phyloP scores from a whole-genome alignment of 2,329 filamentous ascomycete species.

The Ophiostoma triangulosporum region DNA sequence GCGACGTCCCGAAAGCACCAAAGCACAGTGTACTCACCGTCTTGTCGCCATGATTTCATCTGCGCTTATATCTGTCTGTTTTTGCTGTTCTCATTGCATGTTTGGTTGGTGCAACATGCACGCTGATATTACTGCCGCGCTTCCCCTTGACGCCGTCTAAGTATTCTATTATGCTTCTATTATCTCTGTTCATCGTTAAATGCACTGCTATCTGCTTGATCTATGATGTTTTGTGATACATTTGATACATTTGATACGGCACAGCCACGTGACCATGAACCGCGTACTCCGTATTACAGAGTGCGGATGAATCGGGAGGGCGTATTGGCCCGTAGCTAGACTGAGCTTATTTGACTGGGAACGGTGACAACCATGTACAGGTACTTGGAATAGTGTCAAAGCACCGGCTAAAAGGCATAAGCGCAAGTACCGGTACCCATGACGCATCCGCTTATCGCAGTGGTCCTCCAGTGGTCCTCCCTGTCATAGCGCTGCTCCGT shows the following conservation, averaged over 20 bases:
- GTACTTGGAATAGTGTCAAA: background rate
- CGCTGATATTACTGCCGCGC: too few relatives aligned
- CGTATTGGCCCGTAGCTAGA: background rate
- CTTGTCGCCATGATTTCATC: background rate
- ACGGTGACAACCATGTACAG: background rate
- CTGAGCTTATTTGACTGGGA: conserved; percentile 1
- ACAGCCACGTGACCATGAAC: background rate
- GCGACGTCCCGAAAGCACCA: too few relatives aligned
- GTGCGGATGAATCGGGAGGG: conserved; percentile 10
- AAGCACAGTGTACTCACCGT: too few relatives aligned
- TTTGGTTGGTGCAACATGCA: background rate
- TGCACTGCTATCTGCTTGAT: too few relatives aligned
- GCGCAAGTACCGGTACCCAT: background rate
- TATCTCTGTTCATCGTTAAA: too few relatives aligned
- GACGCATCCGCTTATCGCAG: background rate
- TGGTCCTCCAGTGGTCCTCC: too few relatives aligned
- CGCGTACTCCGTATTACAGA: background rate
- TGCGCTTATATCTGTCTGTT: background rate
- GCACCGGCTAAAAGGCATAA: background rate
- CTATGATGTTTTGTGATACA: too few relatives aligned
- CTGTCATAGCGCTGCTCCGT: background rate
- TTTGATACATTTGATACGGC: background rate
- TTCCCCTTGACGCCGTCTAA: too few relatives aligned
- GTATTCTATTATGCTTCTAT: background rate
- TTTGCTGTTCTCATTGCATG: background rate